Percentiles rank a stretch among this genome's conserved stretches.
These are phyloP conservation scores for Lipomyces spencermartinsiae DNA, from an alignment of 805 yeast species.

Conservation along the genomic window DNA sequence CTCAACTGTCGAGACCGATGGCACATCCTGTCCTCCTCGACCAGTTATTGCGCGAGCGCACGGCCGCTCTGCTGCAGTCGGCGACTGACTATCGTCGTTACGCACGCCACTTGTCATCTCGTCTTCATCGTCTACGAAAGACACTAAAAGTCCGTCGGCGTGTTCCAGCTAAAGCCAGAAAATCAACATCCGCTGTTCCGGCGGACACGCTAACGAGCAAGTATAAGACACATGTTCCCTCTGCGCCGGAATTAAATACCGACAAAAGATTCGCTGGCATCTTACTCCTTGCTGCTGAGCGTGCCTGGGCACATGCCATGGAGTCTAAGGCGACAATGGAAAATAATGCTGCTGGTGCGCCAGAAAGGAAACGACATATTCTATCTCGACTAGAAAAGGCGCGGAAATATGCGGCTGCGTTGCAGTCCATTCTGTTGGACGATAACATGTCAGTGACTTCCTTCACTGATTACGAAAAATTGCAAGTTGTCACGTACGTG, in stretches of 20 bases:
- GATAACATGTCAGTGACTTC: slow-evolving; percentile 30
- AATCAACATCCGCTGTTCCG: slow-evolving; percentile 15
- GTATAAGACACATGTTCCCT: slow-evolving; percentile 53
- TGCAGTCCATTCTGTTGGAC: slow-evolving; percentile 13
- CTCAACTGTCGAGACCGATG: slow-evolving; percentile 11
- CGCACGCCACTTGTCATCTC: slow-evolving; percentile 65
- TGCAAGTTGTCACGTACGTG: slow-evolving; percentile 40
- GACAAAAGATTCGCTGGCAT: slow-evolving; percentile 64
- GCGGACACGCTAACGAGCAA: slow-evolving; percentile 34
- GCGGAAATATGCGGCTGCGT: slow-evolving; percentile 41
- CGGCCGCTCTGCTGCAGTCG: slow-evolving; percentile 66
- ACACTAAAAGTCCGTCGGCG: slow-evolving; percentile 63
- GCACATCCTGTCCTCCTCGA: slow-evolving; percentile 32
- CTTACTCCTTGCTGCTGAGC: slow-evolving; percentile 72
- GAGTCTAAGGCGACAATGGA: slow-evolving; percentile 56
- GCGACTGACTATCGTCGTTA: slow-evolving; percentile 73
- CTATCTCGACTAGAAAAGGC: slow-evolving; percentile 74
- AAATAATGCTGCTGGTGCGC: slow-evolving; percentile 27
- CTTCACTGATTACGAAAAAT: slow-evolving; percentile 31
- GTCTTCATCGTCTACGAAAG: slow-evolving; percentile 68
- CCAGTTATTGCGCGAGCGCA: slow-evolving; percentile 53
- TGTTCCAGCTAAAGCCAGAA: slow-evolving; percentile 70
- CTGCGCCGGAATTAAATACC: slow-evolving; percentile 55
- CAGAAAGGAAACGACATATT: slow-evolving; percentile 57
- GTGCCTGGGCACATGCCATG: slow-evolving; percentile 73